These are phyloP conservation scores for Metschnikowia reukaufii DNA, from an alignment of 805 yeast species.

Conservation along the genomic window DNA sequence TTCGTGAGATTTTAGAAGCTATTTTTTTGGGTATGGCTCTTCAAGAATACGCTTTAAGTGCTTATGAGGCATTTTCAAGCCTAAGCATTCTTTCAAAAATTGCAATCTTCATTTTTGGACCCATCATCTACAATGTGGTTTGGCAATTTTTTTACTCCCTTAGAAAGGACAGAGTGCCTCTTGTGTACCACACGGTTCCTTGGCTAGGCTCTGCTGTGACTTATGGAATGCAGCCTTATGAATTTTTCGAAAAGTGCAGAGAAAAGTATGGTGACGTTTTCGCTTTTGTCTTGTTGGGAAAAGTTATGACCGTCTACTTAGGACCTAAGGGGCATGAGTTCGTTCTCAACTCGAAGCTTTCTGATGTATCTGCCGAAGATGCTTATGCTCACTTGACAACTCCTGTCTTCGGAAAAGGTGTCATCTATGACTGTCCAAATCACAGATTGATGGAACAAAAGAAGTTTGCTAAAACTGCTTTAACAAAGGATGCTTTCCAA, in stretches of 20 bases:
- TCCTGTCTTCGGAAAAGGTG: slow-evolving; percentile 98
- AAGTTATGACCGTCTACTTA: slow-evolving; percentile 89
- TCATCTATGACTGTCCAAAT: slow-evolving; percentile 95
- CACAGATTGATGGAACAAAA: slow-evolving; percentile 95
- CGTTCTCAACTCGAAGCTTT: slow-evolving; percentile 83
- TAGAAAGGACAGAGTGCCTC: slow-evolving; percentile 80
- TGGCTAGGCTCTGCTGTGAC: slow-evolving; percentile 91
- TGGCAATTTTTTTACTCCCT: slow-evolving; percentile 73
- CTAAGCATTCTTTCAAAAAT: slow-evolving; percentile 30
- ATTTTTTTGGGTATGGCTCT: slow-evolving; percentile 14
- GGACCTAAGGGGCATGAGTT: slow-evolving; percentile 99
- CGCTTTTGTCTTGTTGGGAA: slow-evolving; percentile 86
- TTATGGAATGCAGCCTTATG: slow-evolving; percentile 93
- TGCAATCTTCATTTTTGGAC: slow-evolving; percentile 42
- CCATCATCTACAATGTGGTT: slow-evolving; percentile 61
- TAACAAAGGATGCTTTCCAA: slow-evolving; percentile 81
- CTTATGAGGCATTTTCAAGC: slow-evolving; percentile 23
- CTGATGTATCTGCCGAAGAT: slow-evolving; percentile 93
- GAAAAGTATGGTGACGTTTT: slow-evolving; percentile 89
- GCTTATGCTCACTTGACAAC: slow-evolving; percentile 97
- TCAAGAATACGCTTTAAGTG: slow-evolving; percentile 13
- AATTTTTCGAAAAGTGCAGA: slow-evolving; percentile 78
- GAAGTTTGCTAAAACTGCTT: slow-evolving; percentile 89
- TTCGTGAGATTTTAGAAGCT: not conserved
- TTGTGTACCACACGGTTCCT: slow-evolving; percentile 90